phyloP scores from a whole-genome alignment of 2,329 filamentous ascomycete species.

The Fusarium sp. region DNA sequence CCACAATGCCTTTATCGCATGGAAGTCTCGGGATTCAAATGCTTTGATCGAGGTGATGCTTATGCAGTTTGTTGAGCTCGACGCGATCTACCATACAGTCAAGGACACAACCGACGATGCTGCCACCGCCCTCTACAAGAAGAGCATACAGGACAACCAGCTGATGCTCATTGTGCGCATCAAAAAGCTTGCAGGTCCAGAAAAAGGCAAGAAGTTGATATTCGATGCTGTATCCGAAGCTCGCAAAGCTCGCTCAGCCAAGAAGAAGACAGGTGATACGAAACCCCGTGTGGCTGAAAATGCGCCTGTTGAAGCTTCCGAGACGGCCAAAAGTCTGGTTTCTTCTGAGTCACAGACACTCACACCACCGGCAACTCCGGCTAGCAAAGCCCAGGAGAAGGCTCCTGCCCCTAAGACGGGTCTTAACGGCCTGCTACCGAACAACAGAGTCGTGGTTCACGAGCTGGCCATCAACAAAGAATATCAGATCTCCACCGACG shows the following conservation, averaged over 20 bases:
- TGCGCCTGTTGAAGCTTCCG: constrained; percentile 54
- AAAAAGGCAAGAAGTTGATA: constrained; percentile 78
- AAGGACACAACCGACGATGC: constrained; percentile 81
- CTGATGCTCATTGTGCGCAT: constrained; percentile 83
- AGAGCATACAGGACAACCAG: constrained; percentile 86
- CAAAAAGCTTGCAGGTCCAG: constrained; percentile 79
- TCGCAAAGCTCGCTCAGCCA: constrained; percentile 72
- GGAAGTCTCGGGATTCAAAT: constrained; percentile 84
- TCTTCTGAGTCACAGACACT: constrained; percentile 62
- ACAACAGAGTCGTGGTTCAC: constrained; percentile 81
- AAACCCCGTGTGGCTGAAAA: constrained; percentile 74
- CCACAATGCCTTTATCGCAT: constrained; percentile 82
- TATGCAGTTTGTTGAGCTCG: constrained; percentile 86
- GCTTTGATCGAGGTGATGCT: constrained; percentile 86
- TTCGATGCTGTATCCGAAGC: constrained; percentile 80
- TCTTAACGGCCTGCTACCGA: constrained; percentile 70
- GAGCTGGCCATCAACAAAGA: constrained; percentile 84
- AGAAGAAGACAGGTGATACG: constrained; percentile 76
- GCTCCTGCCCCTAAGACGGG: constrained; percentile 54
- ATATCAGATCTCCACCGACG: constrained; percentile 75
- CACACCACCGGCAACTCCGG: constrained; percentile 66
- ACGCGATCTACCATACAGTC: constrained; percentile 85
- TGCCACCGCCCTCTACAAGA: constrained; percentile 80
- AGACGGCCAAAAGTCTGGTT: constrained; percentile 54
- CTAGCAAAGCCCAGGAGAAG: constrained; percentile 56